Base-by-base conservation (phyloP, 2,329 filamentous ascomycete species). In the Arthrobotrys sphaeroides region DNA sequence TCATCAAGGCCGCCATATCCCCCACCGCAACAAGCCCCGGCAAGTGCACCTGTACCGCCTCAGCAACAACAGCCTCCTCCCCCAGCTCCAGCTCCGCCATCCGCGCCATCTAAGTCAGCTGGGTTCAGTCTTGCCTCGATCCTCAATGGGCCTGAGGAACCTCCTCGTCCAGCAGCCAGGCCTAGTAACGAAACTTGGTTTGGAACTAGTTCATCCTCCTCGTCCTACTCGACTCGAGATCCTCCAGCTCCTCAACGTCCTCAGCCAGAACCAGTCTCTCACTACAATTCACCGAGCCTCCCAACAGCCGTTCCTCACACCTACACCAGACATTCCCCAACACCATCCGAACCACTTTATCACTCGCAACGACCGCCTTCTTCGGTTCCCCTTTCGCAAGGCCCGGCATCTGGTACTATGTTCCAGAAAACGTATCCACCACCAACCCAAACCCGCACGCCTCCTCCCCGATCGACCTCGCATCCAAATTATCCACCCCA, bases 401-500 rank as follows among this genome's bases (percentile, higher is more conserved):
- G 51, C 20, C 69, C 69, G 7, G 40, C 57, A 33, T 74, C 70
- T 18, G 62, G 70, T 26, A 68, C 62, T 4, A 42, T 74, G 7
- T 74, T 74, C 42, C 62, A 67, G 31, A 74, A 74, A 42, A 59
- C 62, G 2, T 68, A 55, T 26, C 70, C 62, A 26, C 70, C 62
- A 26, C 70, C 70, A 7, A 28, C 62, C 10, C 53, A 61, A 24
- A 68, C 70, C 31, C 70, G 70, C 13, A 74, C 70, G 12, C 70
- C 70, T 38, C 70, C 70, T 18, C 70, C 70, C 13, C 62, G 70
- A 24, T 62, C 70, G 10, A 74, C 70, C 16, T 74, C 70, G 10
- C 70, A 74, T 26, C 62, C 70, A 20, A 74, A 68, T 20, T 74
- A 74, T 43, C 70, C 70, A 59, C 70, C 70, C 18, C 70, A 74